These are phyloP conservation scores for Laetiporus sulphureus DNA, from an alignment of 1,284 basidiomycete species.

Conservation along the genomic window DNA sequence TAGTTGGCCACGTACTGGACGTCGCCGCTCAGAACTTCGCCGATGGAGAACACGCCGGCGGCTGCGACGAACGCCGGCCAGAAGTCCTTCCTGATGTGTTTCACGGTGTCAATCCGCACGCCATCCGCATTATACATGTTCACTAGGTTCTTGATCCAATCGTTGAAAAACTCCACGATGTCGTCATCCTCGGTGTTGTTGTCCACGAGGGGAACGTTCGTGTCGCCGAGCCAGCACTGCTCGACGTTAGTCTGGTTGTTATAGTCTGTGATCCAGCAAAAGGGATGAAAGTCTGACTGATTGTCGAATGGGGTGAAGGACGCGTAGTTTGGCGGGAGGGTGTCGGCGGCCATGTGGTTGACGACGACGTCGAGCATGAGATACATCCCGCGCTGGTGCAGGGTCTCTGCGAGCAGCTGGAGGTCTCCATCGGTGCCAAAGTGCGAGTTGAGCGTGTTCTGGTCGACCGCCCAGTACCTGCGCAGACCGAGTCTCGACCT, in stretches of 20 bases:
- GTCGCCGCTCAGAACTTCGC: constrained; percentile 65
- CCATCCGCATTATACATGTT: constrained; percentile 61
- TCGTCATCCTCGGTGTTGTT: constrained; percentile 61
- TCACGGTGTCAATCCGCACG: constrained; percentile 67
- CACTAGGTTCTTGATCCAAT: constrained; percentile 59
- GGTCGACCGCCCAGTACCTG: constrained; percentile 58
- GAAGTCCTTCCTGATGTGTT: constrained; percentile 59
- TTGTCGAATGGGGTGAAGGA: constrained; percentile 53
- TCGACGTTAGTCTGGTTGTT: constrained; percentile 57
- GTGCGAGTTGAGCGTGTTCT: constrained; percentile 55
- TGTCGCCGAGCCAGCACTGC: constrained; percentile 72
- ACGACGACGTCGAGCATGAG: constrained; percentile 78
- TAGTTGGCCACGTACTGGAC: constrained; percentile 38
- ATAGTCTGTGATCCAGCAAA: constrained; percentile 48
- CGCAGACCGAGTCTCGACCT: not conserved
- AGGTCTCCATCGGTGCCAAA: constrained; percentile 71
- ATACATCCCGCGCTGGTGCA: constrained; percentile 70
- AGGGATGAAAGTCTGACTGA: constrained; percentile 53
- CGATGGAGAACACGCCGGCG: constrained; percentile 79
- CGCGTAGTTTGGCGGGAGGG: constrained; percentile 49
- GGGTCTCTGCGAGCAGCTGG: constrained; percentile 52
- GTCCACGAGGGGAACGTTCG: constrained; percentile 61
- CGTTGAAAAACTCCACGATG: constrained; percentile 51
- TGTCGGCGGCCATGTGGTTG: constrained; percentile 64
- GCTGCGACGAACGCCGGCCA: constrained; percentile 64